phyloP scores from a whole-genome alignment of 305 asterid genomes.

The Fraxinus greggii region DNA sequence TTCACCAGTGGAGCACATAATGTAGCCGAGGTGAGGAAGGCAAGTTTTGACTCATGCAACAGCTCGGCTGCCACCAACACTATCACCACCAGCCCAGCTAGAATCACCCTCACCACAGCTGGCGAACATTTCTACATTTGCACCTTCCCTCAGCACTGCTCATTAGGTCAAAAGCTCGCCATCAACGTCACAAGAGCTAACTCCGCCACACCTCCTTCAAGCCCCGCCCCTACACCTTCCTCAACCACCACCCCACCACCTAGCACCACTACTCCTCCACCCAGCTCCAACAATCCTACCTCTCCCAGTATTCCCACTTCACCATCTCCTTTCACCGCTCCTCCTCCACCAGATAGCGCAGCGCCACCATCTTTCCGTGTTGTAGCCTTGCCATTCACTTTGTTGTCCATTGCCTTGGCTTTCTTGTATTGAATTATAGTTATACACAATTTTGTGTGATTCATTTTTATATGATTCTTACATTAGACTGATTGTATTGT shows the following conservation, averaged over 20 bases:
- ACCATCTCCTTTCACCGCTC: slow-evolving; percentile 24
- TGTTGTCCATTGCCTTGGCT: slow-evolving; percentile 50
- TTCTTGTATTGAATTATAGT: slow-evolving; percentile 33
- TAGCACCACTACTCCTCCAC: slow-evolving; percentile 27
- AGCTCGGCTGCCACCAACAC: slow-evolving; percentile 24
- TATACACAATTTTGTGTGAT: slow-evolving; percentile 8
- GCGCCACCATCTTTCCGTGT: slow-evolving; percentile 40
- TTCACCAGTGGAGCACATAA: slow-evolving; percentile 44
- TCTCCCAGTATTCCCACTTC: slow-evolving; percentile 25
- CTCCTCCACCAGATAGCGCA: slow-evolving; percentile 39
- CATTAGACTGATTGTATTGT: slow-evolving; percentile 19
- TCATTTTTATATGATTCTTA: slow-evolving; percentile 13
- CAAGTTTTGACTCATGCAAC: slow-evolving; percentile 57
- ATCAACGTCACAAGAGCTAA: slow-evolving; percentile 50
- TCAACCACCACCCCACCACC: slow-evolving; percentile 21
- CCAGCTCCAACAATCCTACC: slow-evolving; percentile 25
- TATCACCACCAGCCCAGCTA: slow-evolving; percentile 48
- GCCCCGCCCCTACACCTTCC: slow-evolving; percentile 27
- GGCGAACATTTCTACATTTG: slow-evolving; percentile 67
- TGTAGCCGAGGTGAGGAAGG: slow-evolving; percentile 41
- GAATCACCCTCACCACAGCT: slow-evolving; percentile 42
- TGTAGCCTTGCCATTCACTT: slow-evolving; percentile 47
- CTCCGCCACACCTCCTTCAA: slow-evolving; percentile 26
- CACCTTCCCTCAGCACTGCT: slow-evolving; percentile 50
- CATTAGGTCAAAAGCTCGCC: slow-evolving; percentile 55